These are phyloP conservation scores for Rhodotorula sp. DNA, from an alignment of 1,284 basidiomycete genomes.

Conservation along the genomic window DNA sequence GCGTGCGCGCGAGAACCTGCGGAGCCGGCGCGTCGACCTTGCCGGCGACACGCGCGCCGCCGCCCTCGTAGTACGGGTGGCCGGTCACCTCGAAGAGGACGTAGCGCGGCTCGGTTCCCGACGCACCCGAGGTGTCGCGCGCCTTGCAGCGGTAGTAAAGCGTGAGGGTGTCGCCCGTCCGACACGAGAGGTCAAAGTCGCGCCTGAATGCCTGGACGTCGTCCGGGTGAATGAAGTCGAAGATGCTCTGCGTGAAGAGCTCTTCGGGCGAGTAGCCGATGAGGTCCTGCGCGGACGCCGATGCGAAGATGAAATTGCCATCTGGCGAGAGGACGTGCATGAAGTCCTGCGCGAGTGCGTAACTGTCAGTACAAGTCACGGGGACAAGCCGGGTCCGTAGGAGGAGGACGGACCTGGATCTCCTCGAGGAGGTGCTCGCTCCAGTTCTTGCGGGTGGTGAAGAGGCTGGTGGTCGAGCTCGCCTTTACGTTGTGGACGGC, in stretches of 20 bases:
- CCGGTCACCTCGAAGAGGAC: conserved; percentile 73
- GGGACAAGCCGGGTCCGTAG: background rate
- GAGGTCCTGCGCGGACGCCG: conserved; percentile 67
- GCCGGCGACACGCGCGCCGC: background rate
- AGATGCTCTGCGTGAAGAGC: conserved; percentile 66
- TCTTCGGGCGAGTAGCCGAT: conserved; percentile 74
- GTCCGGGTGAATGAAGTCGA: conserved; percentile 64
- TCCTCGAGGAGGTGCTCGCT: conserved; percentile 76
- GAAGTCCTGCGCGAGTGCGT: conserved; percentile 57
- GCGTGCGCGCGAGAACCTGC: background rate
- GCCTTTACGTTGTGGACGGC: conserved; percentile 37
- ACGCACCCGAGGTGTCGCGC: conserved; percentile 49
- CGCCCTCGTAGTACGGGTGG: conserved; percentile 59
- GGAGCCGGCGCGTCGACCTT: background rate
- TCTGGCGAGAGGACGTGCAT: conserved; percentile 66
- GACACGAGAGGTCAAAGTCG: conserved; percentile 62
- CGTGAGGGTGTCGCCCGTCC: conserved; percentile 57
- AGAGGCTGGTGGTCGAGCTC: conserved; percentile 61
- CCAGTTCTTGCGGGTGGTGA: conserved; percentile 82
- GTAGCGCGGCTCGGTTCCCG: conserved; percentile 45
- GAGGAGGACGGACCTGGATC: conserved; percentile 55
- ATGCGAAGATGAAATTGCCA: conserved; percentile 69
- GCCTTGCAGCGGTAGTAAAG: conserved; percentile 67
- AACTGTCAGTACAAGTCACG: background rate
- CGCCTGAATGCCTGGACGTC: conserved; percentile 63